phyloP scores from a whole-genome alignment of 2,329 filamentous ascomycete genomes.

The Aspergillus alliaceus region DNA sequence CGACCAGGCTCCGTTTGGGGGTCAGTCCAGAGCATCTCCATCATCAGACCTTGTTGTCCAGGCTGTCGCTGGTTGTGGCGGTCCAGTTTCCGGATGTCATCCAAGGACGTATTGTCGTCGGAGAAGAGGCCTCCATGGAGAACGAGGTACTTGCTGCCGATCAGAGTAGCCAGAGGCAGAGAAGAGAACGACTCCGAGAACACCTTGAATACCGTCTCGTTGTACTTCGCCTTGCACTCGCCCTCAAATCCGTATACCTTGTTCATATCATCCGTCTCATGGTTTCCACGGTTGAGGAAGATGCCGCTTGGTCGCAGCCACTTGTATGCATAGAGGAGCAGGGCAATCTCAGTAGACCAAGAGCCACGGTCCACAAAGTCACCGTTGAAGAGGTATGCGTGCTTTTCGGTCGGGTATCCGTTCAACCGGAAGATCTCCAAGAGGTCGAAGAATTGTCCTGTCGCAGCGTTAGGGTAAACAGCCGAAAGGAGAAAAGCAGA shows the following conservation, averaged over 20 bases:
- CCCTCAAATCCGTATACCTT: conserved; percentile 97
- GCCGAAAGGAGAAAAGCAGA: neutral
- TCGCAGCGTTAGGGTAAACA: conserved; percentile 4
- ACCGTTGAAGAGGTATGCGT: conserved; percentile 96
- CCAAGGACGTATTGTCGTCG: conserved; percentile 82
- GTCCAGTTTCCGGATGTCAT: conserved; percentile 92
- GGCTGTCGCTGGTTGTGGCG: conserved; percentile 89
- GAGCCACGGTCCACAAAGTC: conserved; percentile 98
- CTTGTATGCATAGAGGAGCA: conserved; percentile 94
- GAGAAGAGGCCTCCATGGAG: conserved; percentile 96
- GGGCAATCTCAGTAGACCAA: conserved; percentile 96
- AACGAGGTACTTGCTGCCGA: conserved; percentile 87
- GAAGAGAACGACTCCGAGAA: conserved; percentile 99
- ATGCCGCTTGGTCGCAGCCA: conserved; percentile 85
- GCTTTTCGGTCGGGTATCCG: conserved; percentile 77
- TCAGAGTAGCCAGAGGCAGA: conserved; percentile 84
- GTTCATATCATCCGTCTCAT: conserved; percentile 99
- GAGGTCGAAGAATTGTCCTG: conserved; percentile 95
- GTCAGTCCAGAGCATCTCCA: conserved; percentile 99
- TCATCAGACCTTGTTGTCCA: conserved; percentile 93
- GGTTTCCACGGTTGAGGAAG: conserved; percentile 96
- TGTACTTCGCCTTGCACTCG: conserved; percentile 98
- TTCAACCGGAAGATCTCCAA: conserved; percentile 95
- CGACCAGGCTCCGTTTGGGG: conserved; percentile 83
- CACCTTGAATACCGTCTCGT: conserved; percentile 90